Base-by-base conservation (phyloP, 805 yeast species). In the Lipomyces japonicus region DNA sequence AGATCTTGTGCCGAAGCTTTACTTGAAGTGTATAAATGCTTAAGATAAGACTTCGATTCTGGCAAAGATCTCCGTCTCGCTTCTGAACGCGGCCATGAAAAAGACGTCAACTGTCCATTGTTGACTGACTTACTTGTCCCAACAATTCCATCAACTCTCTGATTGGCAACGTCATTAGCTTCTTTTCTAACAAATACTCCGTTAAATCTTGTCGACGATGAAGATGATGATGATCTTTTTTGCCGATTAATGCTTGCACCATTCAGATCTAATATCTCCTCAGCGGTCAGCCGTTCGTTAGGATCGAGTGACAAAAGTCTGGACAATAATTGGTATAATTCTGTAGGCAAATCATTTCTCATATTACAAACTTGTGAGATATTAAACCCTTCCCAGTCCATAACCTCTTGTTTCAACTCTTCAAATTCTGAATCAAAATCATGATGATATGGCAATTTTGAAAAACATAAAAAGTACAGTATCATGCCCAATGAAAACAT, bases 401-500 rank as follows among this genome's bases (percentile, higher is more conserved):
- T 59, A 3, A 77, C 72, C 40, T 70, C 71, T 1, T 46, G 39
- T 40, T 66, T 68, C 45, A 78, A 63, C 2, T 53, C 55, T 4
- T 65, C 65, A 28, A 70, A 57, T 42, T 68, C 67, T 14, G 55
- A 56, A 22, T 61, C 61, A 14, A 60, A 62, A 7, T 57, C 62
- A 46, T 56, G 59, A 18, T 53, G 51, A 21, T 78, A 88, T 0
- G 96, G 96, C 36, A 88, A 69, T 31, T 66, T 68, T 0, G 87
- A 85, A 63, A 82, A 84, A 55, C 93, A 81, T 44, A 88, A 64
- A 63, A 77, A 86, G 63, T 84, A 81, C 46, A 86, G 66, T n/a
- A 87, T 83, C 80, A 89, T 76, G 0, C 96, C 96, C 31, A 89
- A 65, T 0, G 95, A 84, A 63, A 85, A 89, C 46, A 86, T 75